These are phyloP conservation scores for Tylopilus sp. DNA, from an alignment of 1,284 basidiomycete genomes.

Conservation along the genomic window DNA sequence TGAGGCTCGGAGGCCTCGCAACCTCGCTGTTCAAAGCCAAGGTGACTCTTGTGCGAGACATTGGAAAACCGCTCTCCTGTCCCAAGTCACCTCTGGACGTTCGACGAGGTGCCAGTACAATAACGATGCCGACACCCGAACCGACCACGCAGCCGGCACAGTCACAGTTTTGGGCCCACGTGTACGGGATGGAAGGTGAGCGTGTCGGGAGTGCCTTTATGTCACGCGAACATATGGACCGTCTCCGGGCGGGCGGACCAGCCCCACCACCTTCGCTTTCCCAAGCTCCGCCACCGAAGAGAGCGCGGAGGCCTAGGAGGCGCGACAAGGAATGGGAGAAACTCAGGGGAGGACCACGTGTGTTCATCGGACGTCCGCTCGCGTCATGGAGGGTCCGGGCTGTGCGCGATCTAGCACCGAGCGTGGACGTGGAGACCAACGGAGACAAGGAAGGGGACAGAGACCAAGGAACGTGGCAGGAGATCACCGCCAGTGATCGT, in stretches of 20 bases:
- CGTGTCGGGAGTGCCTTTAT: slow-evolving; percentile 29
- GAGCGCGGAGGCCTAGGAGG: neutral
- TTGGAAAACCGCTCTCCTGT: neutral
- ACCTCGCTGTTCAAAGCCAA: slow-evolving; percentile 22
- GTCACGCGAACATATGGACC: slow-evolving; percentile 6
- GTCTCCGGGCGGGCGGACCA: neutral
- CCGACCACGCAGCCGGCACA: neutral
- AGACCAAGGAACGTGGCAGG: neutral
- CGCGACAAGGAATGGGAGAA: neutral
- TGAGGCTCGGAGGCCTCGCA: slow-evolving; percentile 27
- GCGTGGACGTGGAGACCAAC: neutral
- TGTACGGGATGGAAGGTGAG: slow-evolving; percentile 32
- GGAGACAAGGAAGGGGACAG: neutral
- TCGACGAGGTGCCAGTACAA: neutral
- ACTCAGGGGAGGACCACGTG: slow-evolving; percentile 9
- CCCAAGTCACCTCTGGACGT: neutral
- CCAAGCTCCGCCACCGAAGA: neutral
- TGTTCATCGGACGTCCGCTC: slow-evolving; percentile 29
- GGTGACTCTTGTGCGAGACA: slow-evolving; percentile 28
- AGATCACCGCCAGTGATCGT: neutral
- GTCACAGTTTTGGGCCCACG: slow-evolving; percentile 33
- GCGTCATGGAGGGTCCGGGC: slow-evolving; percentile 23
- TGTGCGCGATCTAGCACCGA: slow-evolving; percentile 24
- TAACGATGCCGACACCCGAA: slow-evolving; percentile 10
- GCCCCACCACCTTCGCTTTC: neutral